Evolutionary conservation across 2,329 filamentous ascomycete species (phyloP).

Genomic region (Aschersonia sp.): DNA sequence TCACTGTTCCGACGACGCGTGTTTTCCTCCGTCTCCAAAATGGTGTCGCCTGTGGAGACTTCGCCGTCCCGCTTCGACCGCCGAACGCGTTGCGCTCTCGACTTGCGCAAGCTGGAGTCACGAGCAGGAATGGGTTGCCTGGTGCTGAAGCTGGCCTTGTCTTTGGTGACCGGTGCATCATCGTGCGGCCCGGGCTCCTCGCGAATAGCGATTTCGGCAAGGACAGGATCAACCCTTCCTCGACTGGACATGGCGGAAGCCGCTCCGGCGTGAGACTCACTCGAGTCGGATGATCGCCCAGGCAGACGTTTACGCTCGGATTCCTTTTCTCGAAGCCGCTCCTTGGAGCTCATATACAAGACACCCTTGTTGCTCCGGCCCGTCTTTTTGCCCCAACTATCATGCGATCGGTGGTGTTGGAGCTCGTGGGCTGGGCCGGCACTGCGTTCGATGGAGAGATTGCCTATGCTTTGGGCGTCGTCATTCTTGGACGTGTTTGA

Average conservation of each 20-base stretch:
- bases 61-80: conserved; percentile 34
- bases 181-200: conserved; percentile 31
- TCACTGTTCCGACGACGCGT: neutral
- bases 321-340: conserved; percentile 48
- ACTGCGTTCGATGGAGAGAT: conserved; percentile 46
- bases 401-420: conserved; percentile 37
- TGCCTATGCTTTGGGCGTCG: conserved; percentile 48
- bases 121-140: conserved; percentile 47
- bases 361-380: conserved; percentile 40
- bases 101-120: conserved; percentile 47
- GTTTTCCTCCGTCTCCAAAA: conserved; percentile 27
- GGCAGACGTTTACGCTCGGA: conserved; percentile 41
- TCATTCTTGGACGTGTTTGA: conserved; percentile 41
- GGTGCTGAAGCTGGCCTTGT: conserved; percentile 11
- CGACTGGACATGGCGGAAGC: conserved; percentile 5
- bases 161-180: conserved; percentile 9
- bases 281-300: conserved; percentile 16
- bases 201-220: conserved; percentile 38
- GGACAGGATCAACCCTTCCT: conserved; percentile 29
- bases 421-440: conserved; percentile 32
- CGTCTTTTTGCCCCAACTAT: conserved; percentile 48
- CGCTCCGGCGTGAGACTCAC: conserved; percentile 3
- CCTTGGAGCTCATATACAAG: conserved; percentile 62
- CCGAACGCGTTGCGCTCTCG: conserved; percentile 36
- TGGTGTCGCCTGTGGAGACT: conserved; percentile 18